Base-by-base conservation (phyloP, 192 early-diverging fungal genomes). In the Coemansia sp. region DNA sequence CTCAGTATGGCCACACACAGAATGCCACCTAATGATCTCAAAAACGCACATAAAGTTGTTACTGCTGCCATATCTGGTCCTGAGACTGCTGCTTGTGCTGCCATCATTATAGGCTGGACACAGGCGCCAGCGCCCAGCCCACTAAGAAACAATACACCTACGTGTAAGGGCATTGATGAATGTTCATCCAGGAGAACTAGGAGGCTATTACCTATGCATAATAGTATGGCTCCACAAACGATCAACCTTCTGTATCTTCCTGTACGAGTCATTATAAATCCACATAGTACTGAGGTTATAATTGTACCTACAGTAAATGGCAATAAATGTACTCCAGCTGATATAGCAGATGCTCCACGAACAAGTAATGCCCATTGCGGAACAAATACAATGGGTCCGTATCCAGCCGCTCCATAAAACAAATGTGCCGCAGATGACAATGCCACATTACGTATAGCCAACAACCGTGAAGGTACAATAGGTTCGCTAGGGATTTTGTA, bases 361-460 rank as follows among this genome's bases (percentile, higher is more conserved):
- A 95, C 91, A 50, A 97, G 84, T 74, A 95, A 89, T 75, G 95
- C 94, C 76, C 90, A 96, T 44, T 89, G 69, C 30, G 92, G 89
- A n/a, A 91, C 67, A 74, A 94, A 96, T 73, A 89, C 95, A 16
- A 91, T 86, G 2, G 89, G 77, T 2, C 83, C 86, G 61, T 87
- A 86, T 33, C 88, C 89, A 0, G 81, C 77, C 37, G 89, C 87
- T 14, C 90, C 87, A 28, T 85, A 86, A 71, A 93, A 88, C 49
- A 90, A 83, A 55, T 89, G 86, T 52, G 84, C 83, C 3, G 81
- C 28, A 37, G 92, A 89, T 19, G 89, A 83, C 32, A 89, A 65
- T 17, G 87, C 66, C 10, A 89, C 84, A 33, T 84, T 89, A 1
- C 83, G 73, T 62, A 83, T 84, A 11, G 64, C 77, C 63, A 95